Base-by-base conservation (phyloP, 140 eudicot genomes). In the Cichorium intybus region DNA sequence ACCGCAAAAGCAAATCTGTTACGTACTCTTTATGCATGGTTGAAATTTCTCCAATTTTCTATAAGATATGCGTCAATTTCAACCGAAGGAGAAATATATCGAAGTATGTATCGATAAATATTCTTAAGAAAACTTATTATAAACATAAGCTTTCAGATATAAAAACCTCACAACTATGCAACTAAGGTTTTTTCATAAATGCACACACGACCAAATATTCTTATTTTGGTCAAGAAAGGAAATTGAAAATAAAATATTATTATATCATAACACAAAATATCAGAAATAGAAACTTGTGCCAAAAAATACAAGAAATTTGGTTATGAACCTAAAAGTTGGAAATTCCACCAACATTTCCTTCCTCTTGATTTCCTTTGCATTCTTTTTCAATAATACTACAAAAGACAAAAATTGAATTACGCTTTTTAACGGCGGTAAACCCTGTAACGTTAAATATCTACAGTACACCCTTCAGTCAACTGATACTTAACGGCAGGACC, bases 401-500 rank as follows among this genome's bases (percentile, higher is more conserved):
- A 66, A 74, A 47, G 35, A 27, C 62, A 66, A 66, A 65, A 57
- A 6, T 56, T 47, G 46, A 68, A 65, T 62, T 67, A 55, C 60
- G 37, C 0, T 47, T 5, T 33, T 20, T 64, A 64, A 76, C 77
- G 64, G 8, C 69, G 64, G 48, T 48, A 35, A 28, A 17, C 33
- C 6, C 10, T 10, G 3, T 24, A 66, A 41, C 70, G 4, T 88
- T 63, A 85, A 72, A 77, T 82, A 75, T 80, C 86, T 37, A 88
- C 96, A 55, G 47, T 77, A 60, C 96, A 88, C 18, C 62, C 48
- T 71, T 60, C 79, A 43, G 58, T 67, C 29, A 88, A 50, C 75
- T 82, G 90, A 68, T 80, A 83, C 82, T 82, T 88, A 21, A 85
- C 80, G 33, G 79, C 85, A 14, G 77, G 68, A 27, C 85, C 88